Conservation (phyloP, 192 early-diverging fungal species). For the Thamnidium elegans region DNA sequence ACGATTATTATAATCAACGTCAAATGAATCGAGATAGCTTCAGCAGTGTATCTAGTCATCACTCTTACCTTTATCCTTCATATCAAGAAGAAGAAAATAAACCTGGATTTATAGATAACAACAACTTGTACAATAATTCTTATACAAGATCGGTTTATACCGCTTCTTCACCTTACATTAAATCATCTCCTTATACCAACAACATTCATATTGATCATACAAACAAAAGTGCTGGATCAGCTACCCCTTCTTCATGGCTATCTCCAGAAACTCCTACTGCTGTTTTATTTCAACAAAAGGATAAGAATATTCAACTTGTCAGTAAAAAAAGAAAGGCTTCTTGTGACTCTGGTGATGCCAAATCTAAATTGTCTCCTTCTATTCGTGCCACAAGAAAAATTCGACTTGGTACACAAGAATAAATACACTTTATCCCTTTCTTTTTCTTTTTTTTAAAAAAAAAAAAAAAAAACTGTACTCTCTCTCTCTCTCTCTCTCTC, state of each 20-base stretch:
- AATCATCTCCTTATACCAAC: neutral
- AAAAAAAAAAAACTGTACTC: neutral
- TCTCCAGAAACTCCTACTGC: slow-evolving; percentile 7
- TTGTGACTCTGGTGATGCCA: neutral
- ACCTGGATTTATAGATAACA: neutral
- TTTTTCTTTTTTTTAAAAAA: too few relatives aligned
- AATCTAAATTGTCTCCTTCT: too few relatives aligned
- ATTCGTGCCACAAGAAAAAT: too few relatives aligned
- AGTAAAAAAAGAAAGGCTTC: neutral
- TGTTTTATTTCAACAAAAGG: too few relatives aligned
- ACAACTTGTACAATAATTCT: neutral
- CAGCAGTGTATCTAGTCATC: slow-evolving; percentile 11
- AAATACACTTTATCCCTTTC: too few relatives aligned
- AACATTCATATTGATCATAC: slow-evolving; percentile 7
- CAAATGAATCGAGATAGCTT: slow-evolving; percentile 6
- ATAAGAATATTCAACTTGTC: too few relatives aligned
- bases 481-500: too few relatives aligned
- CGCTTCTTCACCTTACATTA: slow-evolving; percentile 8
- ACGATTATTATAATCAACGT: too few relatives aligned
- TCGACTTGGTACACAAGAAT: too few relatives aligned
- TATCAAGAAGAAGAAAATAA: slow-evolving; percentile 11
- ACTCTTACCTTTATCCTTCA: slow-evolving; percentile 8
- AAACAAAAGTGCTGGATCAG: neutral
- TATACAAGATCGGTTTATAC: neutral
- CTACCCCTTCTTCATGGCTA: slow-evolving; percentile 12